Conservation (phyloP, 371 early-diverging fungal species). For the Homolaphlyctis polyrhiza region DNA sequence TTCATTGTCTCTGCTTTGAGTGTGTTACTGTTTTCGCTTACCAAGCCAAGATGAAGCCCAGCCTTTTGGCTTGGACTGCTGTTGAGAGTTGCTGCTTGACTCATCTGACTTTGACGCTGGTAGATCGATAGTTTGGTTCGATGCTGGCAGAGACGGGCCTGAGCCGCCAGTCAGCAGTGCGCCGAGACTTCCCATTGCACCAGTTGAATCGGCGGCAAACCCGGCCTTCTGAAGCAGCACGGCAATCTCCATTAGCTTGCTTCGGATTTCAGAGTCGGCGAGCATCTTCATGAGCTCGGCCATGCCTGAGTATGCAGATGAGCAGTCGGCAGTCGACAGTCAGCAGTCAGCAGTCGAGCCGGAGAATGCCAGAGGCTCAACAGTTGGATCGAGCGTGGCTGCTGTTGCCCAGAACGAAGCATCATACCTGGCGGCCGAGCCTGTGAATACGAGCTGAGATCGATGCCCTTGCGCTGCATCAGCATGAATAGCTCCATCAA, state of each 20-base stretch:
- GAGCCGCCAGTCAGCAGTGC: background rate
- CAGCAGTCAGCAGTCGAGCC: too few species aligned
- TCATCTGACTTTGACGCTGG: background rate
- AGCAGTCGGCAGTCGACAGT: background rate
- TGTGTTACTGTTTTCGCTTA: background rate
- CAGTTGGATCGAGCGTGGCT: too few species aligned
- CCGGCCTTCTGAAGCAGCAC: background rate
- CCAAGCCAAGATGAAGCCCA: background rate
- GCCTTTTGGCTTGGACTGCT: background rate
- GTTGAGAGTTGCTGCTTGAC: background rate
- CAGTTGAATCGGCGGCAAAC: background rate
- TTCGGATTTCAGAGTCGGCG: background rate
- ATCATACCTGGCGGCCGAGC: too few species aligned
- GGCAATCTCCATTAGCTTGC: background rate
- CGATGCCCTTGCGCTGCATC: background rate
- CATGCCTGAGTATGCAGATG: background rate
- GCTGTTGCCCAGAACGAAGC: background rate
- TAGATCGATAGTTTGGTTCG: too few species aligned
- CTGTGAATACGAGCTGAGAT: too few species aligned
- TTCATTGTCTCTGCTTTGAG: too few species aligned
- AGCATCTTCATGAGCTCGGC: background rate
- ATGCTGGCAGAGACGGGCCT: background rate
- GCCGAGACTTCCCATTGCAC: background rate
- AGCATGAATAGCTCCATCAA: background rate
- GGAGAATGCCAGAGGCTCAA: too few species aligned